Evolutionary conservation across 108 stramenopile genomes (phyloP).

Genomic region (Schizochytrium sp.): DNA sequence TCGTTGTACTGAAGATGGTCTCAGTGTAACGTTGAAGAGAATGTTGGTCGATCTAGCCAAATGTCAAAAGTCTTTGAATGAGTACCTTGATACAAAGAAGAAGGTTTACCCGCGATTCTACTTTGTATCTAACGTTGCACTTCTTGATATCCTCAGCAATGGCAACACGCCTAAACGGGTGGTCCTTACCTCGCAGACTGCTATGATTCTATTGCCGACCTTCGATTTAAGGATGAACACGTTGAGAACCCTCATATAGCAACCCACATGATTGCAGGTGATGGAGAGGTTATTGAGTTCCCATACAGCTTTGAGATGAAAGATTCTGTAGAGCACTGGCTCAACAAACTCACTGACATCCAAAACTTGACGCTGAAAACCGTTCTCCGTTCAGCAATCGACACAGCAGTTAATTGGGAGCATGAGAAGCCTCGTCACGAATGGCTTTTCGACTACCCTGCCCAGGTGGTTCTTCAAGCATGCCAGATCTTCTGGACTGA

Average conservation of each 20-base stretch:
- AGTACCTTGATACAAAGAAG: constrained; percentile 92
- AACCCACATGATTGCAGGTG: constrained; percentile 85
- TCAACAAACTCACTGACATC: constrained; percentile 86
- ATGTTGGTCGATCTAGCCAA: constrained; percentile 86
- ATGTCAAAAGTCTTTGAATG: constrained; percentile 90
- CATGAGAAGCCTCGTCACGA: constrained; percentile 86
- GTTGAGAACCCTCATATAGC: constrained; percentile 77
- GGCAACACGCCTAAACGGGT: constrained; percentile 89
- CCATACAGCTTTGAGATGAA: constrained; percentile 82
- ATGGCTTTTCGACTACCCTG: constrained; percentile 90
- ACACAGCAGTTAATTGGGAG: constrained; percentile 89
- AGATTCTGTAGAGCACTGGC: constrained; percentile 87
- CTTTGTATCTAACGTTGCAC: constrained; percentile 87
- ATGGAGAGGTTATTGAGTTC: constrained; percentile 82
- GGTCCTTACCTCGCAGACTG: constrained; percentile 90
- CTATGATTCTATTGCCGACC: constrained; percentile 85
- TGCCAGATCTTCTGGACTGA: constrained; percentile 94
- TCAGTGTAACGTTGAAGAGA: constrained; percentile 79
- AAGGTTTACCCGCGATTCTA: constrained; percentile 93
- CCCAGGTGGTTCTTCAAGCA: constrained; percentile 87
- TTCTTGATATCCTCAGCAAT: constrained; percentile 90
- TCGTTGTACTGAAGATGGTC: constrained; percentile 85
- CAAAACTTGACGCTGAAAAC: constrained; percentile 83
- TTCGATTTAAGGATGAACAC: constrained; percentile 79
- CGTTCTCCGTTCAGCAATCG: constrained; percentile 82